A percentile compares a stretch with the other conserved stretches of the same genome.
Conservation (phyloP, 495 filamentous ascomycete species). For the Glonium stellatum region DNA sequence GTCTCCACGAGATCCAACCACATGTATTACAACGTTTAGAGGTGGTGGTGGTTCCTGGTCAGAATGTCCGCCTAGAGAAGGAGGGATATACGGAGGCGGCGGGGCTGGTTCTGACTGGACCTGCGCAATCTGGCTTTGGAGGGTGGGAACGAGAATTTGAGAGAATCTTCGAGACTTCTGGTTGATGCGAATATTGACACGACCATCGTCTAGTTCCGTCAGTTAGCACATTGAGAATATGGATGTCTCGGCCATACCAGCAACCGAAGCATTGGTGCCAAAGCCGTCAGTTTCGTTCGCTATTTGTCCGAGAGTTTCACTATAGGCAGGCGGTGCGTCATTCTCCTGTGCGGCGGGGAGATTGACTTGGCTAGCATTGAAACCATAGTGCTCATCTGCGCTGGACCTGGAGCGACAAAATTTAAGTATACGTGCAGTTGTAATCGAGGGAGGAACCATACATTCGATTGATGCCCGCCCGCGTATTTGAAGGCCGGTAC, state of each 20-base stretch:
- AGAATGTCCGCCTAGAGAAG: slow-evolving; percentile 51
- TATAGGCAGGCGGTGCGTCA: slow-evolving; percentile 43
- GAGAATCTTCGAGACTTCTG: slow-evolving; percentile 58
- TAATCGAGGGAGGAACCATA: neutral
- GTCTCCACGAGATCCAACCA: slow-evolving; percentile 49
- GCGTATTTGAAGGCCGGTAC: slow-evolving; percentile 15
- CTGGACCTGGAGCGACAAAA: neutral
- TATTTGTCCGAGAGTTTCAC: slow-evolving; percentile 44
- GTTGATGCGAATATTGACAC: slow-evolving; percentile 68
- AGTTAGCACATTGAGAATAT: neutral
- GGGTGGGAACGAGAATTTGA: slow-evolving; percentile 57
- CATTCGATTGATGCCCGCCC: neutral
- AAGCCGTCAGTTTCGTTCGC: slow-evolving; percentile 47
- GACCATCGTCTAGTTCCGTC: slow-evolving; percentile 52
- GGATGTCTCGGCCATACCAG: slow-evolving; percentile 27
- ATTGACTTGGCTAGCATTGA: slow-evolving; percentile 6
- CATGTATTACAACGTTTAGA: slow-evolving; percentile 48
- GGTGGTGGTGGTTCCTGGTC: slow-evolving; percentile 47
- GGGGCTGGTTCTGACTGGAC: slow-evolving; percentile 40
- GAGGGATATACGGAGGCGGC: slow-evolving; percentile 55
- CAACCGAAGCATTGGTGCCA: slow-evolving; percentile 47
- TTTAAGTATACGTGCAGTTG: neutral
- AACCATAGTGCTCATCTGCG: slow-evolving; percentile 4
- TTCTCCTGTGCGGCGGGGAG: neutral
- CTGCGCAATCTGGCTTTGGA: slow-evolving; percentile 50